Percentiles rank a stretch among this genome's conserved stretches.
Conservation (phyloP, 1,284 basidiomycete genomes). For the Pseudozyma hubeiensis region DNA sequence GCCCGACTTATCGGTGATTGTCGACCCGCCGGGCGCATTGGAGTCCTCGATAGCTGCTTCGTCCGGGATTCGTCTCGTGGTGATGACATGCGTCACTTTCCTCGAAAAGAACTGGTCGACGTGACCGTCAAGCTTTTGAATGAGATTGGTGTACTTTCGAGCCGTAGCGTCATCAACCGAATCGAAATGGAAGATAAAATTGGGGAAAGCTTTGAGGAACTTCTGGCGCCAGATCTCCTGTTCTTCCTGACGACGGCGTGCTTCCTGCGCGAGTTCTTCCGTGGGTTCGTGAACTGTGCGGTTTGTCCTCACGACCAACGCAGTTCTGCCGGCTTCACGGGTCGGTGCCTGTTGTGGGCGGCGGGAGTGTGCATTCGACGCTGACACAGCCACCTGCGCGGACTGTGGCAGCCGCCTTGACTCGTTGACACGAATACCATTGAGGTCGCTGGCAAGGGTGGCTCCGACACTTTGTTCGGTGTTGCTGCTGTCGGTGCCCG, state of each 20-base stretch:
- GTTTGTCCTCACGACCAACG: conserved; percentile 55
- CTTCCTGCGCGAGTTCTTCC: conserved; percentile 52
- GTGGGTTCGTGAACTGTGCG: conserved; percentile 54
- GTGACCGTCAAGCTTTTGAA: conserved; percentile 57
- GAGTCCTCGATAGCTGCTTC: conserved; percentile 10
- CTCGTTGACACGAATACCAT: conserved; percentile 40
- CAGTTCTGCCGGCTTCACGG: conserved; percentile 6
- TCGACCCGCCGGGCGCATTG: conserved; percentile 1
- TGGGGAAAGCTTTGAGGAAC: conserved; percentile 60
- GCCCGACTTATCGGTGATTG: conserved; percentile 11
- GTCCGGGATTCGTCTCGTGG: conserved; percentile 51
- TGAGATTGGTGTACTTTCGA: conserved; percentile 36
- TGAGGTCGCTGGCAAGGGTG: conserved; percentile 44
- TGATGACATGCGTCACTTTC: conserved; percentile 65
- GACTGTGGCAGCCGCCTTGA: conserved; percentile 21
- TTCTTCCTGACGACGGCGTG: conserved; percentile 47
- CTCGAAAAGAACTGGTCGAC: conserved; percentile 67
- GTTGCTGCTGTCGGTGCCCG: conserved; percentile 45
- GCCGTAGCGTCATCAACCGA: conserved; percentile 53
- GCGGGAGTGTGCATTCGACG: conserved; percentile 13
- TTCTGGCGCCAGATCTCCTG: conserved; percentile 57
- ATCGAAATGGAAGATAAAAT: conserved; percentile 66
- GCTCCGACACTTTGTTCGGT: conserved; percentile 45
- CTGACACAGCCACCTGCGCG: conserved; percentile 1
- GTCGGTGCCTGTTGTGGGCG: conserved; percentile 13